Evolutionary conservation across 2,329 filamentous ascomycete species (phyloP), one percentile per base, ranked within the genome.

Genomic region (Diaporthe sp.): DNA sequence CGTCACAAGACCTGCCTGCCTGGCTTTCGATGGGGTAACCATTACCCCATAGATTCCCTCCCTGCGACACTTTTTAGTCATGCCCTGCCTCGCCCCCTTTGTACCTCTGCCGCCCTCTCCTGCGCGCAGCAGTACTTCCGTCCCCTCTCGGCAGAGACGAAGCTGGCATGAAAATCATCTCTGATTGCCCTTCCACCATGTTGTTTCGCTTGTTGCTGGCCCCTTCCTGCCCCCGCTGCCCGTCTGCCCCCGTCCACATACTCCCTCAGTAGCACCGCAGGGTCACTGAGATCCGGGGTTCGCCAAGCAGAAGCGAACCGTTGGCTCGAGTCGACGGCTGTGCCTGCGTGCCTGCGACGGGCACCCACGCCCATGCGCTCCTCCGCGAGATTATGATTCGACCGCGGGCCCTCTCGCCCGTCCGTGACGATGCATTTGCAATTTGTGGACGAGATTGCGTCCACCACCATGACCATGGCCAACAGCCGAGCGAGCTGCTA

Each of bases 11-110:
- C 66, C 69, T 55, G 13, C 30, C 25, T 9, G 65, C 69, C 68
- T 55, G 44, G 61, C 73, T 80, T 80, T 80, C 77, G 76, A 75
- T 79, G 74, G 79, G 76, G 77, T 81, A 81, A 81, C 74, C 51
- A 50, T 77, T 81, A 80, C 79, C 78, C 79, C 78, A 81, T 78
- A 68, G 71, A 75, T 79, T 79, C 65, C 69, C 71, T 61, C 59
- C 32, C 71, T 63, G 71, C 71, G 61, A 72, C 73, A 68, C 27
- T 44, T 75, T 66, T 73, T 76, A 76, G 73, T 73, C 75, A 75
- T 72, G 73, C 55, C 47, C 70, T 39, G 22, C 44, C 53, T 37
- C 42, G 35, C 47, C 71, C 22, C 65, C 22, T 55, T 69, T 53
- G 75, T 73, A 66, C 42, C 66, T 66, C 9, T 12, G 39, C 32